Conservation (phyloP, 2,329 filamentous ascomycete species). For the Trichoderma afroharzianum region DNA sequence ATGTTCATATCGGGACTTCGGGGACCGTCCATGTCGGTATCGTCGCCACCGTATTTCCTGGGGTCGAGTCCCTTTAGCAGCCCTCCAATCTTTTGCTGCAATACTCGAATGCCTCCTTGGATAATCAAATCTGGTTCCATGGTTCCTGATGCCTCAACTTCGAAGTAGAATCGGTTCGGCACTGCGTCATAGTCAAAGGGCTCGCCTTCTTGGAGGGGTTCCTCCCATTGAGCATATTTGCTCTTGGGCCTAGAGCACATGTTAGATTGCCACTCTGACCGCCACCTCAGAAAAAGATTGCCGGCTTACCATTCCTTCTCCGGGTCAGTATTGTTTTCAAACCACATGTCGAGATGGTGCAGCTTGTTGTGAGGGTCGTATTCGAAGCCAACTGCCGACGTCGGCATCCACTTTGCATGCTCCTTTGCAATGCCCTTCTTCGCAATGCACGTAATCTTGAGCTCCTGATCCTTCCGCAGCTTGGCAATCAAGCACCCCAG, state of each 20-base stretch:
- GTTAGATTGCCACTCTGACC: not conserved
- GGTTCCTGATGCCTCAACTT: constrained; percentile 84
- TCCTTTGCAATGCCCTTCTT: constrained; percentile 99
- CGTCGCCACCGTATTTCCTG: constrained; percentile 49
- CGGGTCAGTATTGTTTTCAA: constrained; percentile 69
- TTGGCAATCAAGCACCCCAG: constrained; percentile 86
- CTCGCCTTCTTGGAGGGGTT: constrained; percentile 75
- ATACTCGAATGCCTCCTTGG: constrained; percentile 78
- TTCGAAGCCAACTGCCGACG: constrained; percentile 89
- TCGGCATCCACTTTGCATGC: constrained; percentile 96
- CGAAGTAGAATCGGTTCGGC: constrained; percentile 84
- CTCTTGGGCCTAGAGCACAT: constrained; percentile 65
- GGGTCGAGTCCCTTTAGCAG: constrained; percentile 61
- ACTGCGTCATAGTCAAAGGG: constrained; percentile 87
- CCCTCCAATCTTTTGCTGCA: constrained; percentile 85
- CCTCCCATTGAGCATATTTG: constrained; percentile 76
- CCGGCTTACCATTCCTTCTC: constrained; percentile 73
- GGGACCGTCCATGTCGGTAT: constrained; percentile 59
- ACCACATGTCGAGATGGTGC: constrained; percentile 90
- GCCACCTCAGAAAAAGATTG: not conserved
- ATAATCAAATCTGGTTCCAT: constrained; percentile 89
- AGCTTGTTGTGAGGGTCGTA: constrained; percentile 98
- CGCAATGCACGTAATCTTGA: constrained; percentile 86
- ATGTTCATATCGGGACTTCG: constrained; percentile 63
- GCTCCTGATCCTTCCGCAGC: constrained; percentile 81